phyloP scores from a whole-genome alignment of 2,329 filamentous ascomycete genomes.

The Claviceps sp. region DNA sequence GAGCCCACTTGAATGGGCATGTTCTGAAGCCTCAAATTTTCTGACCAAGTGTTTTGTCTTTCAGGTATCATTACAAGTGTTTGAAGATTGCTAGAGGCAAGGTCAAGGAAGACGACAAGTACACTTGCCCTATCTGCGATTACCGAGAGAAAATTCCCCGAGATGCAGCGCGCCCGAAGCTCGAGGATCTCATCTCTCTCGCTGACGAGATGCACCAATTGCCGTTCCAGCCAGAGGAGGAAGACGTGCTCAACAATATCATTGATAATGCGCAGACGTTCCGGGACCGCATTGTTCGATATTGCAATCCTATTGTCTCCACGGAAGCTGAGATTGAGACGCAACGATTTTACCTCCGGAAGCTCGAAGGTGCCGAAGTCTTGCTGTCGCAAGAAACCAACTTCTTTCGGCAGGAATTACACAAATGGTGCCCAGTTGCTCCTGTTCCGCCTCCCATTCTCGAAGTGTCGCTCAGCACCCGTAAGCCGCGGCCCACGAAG shows the following conservation, averaged over 20 bases:
- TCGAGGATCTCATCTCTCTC: conserved; percentile 78
- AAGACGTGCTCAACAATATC: conserved; percentile 73
- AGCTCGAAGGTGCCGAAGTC: conserved; percentile 94
- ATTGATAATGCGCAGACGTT: conserved; percentile 76
- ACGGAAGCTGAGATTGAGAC: conserved; percentile 79
- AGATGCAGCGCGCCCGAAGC: conserved; percentile 85
- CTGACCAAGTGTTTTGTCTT: background rate
- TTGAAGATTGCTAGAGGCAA: conserved; percentile 95
- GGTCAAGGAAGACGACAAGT: conserved; percentile 96
- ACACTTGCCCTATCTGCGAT: conserved; percentile 95
- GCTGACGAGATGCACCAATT: conserved; percentile 67
- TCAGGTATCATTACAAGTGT: conserved; percentile 93
- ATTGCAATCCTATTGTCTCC: conserved; percentile 68
- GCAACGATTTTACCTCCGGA: conserved; percentile 88
- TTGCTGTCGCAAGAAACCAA: conserved; percentile 90
- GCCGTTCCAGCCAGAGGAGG: conserved; percentile 93
- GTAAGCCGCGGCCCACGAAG: conserved; percentile 93
- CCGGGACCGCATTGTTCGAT: conserved; percentile 65
- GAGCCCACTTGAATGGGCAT: background rate
- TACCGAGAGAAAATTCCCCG: conserved; percentile 94
- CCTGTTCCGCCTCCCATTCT: conserved; percentile 74
- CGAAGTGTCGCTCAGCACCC: conserved; percentile 77
- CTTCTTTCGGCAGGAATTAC: conserved; percentile 88
- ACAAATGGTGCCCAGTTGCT: conserved; percentile 88
- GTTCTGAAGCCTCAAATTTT: background rate